Base-by-base conservation (phyloP, 768 basidiomycete species). In the Termitomyces sp. region DNA sequence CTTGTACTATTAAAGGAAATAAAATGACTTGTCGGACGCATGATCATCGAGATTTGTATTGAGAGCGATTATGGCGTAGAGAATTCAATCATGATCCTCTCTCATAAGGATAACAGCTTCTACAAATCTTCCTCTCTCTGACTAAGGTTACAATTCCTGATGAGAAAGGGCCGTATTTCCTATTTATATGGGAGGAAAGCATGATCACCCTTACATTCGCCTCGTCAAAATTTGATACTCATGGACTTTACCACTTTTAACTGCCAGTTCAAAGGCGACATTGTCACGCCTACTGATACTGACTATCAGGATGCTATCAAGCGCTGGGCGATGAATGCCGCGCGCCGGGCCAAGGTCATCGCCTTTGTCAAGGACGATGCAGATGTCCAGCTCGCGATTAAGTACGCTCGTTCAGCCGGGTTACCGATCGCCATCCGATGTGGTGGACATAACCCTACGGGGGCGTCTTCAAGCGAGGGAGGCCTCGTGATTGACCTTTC, bases 401-500 rank as follows among this genome's bases (percentile, higher is more conserved):
- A 52, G n/a, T 63, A 61, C 26, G 62, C 62, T n/a, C 20, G 54
- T 38, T 54, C 30, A 10, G 49, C 55, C 4, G 36, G 24, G 0
- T 53, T 75, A 1, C 65, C 62, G 26, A 63, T 76, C 24, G 74
- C 71, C 2, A 66, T 76, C 43, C 62, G 65, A 10, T 70, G 76
- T 13, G 77, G 76, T 3, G 75, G 74, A 7, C 76, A 78, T 56
- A 71, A 55, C 56, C 45, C 67, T 2, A 59, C 73, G 8, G 75
- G 71, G 5, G 64, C 71, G 2, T 74, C 73, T 2, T 74, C 73
- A 16, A 63, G 60, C 73, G 18, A 75, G 38, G 75, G 69, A 13
- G 74, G 77, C 8, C 57, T 77, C 1, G 73, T 76, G 5, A 72
- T 77, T 55, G 76, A 77, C 43, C 65, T 76, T 20, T 73, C 63